Base-by-base conservation (phyloP, 805 yeast species). In the Lipomyces starkeyi region DNA sequence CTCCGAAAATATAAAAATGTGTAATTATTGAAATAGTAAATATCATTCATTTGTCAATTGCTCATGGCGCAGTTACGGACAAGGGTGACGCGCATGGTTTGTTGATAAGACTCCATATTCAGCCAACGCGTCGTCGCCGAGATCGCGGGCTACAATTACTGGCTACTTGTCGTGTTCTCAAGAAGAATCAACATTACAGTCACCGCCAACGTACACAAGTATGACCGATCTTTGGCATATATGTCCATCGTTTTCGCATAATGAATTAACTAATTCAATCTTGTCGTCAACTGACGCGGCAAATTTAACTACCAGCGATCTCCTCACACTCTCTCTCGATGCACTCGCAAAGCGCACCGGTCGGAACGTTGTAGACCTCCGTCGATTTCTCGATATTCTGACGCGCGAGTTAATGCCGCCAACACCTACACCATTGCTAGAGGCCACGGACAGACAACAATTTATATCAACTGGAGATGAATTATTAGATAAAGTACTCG, bases 381-480 rank as follows among this genome's bases (percentile, higher is more conserved):
- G 62, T 32, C 34, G 54, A 25, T 61, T 61, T 14, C 43, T 54
- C n/a, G 61, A 29, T 34, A 37, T 32, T 32, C 52, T 62, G 29
- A 22, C 27, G 20, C 29, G 47, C 22, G 49, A 54, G 9, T 14
- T 54, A 6, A 29, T 32, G 32, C 64, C 64, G 8, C 34, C n/a
- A 11, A 13, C 56, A 17, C 56, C 56, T 13, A 9, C 17, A 1
- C 56, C 56, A 11, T 29, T 53, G 29, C n/a, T 29, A 13, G 34
- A n/a, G 8, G 34, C 20, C 25, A 22, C 22, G 27, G 64, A 32
- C 25, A 22, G 43, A 22, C 64, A 55, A 14, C 9, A 29, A 17
- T 54, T 54, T 40, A 83, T 87, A 74, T 83, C 90, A 7, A 82
- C 88, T 0, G 91, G 91, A 0, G 87, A 84, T 74, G 76, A 74